Percentiles rank a stretch among this genome's conserved stretches.
These are phyloP conservation scores for Sordaria brevicollis DNA, from an alignment of 495 filamentous ascomycete genomes.

Conservation along the genomic window DNA sequence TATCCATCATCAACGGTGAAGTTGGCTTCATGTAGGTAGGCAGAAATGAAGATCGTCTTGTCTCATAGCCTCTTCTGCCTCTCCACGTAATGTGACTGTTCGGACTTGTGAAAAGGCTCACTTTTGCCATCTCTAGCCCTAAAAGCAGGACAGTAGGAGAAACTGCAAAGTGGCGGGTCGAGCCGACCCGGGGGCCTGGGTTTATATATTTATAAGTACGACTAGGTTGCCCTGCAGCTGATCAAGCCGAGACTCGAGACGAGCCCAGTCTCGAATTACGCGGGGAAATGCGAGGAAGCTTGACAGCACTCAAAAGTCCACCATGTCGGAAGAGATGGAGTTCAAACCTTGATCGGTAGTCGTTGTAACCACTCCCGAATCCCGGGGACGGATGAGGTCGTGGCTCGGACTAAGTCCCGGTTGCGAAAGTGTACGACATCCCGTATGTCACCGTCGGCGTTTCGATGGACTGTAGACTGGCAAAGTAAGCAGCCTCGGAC, in stretches of 20 bases:
- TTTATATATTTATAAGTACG: background rate
- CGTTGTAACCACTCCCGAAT: background rate
- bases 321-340: background rate
- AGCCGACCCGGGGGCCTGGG: background rate
- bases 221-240: background rate
- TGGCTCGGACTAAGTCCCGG: background rate
- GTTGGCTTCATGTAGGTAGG: background rate
- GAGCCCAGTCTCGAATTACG: background rate
- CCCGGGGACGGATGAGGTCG: background rate
- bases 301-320: background rate
- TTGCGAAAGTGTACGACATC: background rate
- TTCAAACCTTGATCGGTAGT: background rate
- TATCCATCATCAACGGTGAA: background rate
- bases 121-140: background rate
- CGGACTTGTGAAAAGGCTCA: background rate
- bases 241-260: background rate
- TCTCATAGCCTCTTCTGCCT: background rate
- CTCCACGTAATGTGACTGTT: background rate
- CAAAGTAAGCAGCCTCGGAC: background rate
- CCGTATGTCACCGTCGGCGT: background rate
- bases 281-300: background rate
- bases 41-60: background rate
- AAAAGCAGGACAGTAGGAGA: background rate
- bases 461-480: background rate
- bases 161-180: background rate